Base-by-base conservation (phyloP, 352 stramenopile species). In the Lagenidium sp. region DNA sequence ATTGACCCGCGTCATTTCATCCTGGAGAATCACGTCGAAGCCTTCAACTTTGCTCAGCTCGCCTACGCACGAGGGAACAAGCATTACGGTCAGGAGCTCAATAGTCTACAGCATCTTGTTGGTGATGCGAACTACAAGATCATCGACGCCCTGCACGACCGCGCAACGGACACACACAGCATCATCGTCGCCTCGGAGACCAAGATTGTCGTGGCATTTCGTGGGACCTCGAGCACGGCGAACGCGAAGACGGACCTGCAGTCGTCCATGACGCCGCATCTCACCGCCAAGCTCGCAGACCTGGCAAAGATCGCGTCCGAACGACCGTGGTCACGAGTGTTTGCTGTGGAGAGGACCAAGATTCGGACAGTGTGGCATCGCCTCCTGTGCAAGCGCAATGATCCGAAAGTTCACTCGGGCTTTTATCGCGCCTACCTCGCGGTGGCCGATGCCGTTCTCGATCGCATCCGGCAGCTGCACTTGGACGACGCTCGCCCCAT, bases 21-120 rank as follows among this genome's bases (percentile, higher is more conserved):
- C 13, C 43, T 77, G 34, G 47, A 66, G 12, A 45, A 40, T 10
- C 65, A 77, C 19, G 49, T 77, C 12, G 49, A 70, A 25, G 53
- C 61, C 10, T 73, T 77, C 59, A 77, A 77, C 29, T 58, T 70
- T 37, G 52, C 61, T 1, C 61, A 70, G 30, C 53, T 77, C 15
- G 61, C 61, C 8, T 73, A 77, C 36, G 49, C 55, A 10, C 66
- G 65, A 8, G 65, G 65, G 2, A 62, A 60, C 40, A 54, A 49
- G n/a, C 36, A 63, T 22, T 65, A 73, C 48, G 47, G 55, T 38
- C 47, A 61, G 31, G 49, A 65, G 4, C 25, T 47, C 12, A 35
- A 50, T 19, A 29, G 44, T 10, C 13, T 76, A 3, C 50, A 70
- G 34, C 23, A 44, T 15, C 41, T 76, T 7, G 52, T 76, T 8